Evolutionary conservation across 1,284 basidiomycete genomes (phyloP), one percentile per base, ranked within the genome.

Genomic region (Rhodotorula sp.): DNA sequence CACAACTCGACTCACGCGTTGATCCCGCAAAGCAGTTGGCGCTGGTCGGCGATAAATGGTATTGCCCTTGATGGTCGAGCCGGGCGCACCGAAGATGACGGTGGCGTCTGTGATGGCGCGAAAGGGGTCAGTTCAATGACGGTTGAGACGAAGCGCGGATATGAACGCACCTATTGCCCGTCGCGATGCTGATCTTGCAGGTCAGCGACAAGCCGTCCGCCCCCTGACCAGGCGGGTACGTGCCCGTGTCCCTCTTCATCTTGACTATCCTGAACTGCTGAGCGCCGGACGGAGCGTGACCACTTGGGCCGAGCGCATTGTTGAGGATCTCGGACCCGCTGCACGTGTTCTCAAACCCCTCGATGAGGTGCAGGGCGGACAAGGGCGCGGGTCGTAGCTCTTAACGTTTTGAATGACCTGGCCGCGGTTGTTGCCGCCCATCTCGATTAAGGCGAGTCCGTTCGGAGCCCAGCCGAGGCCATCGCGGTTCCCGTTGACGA

Each of bases 131-230:
- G 24, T 8, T n/a, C 50, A 15, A 5, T 4, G 4, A 26, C 40
- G 34, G 24, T 3, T 1, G 22, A 40, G 22, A 22, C 15, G 20
- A 20, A 26, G 22, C 52, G 18, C 6, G 52, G 52, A 31, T 8
- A 18, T 26, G 16, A 13, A 30, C 52, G 52, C 9, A 28, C 57
- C 86, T 83, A 78, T 93, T 93, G 74, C 89, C 87, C 65, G 85
- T 85, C 31, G 92, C 84, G 54, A 86, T 72, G 69, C 85, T 84
- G 76, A 87, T 86, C 66, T 80, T 81, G 79, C 91, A 93, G 63
- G 86, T 86, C 62, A 92, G 78, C 70, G 88, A 90, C 76, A 92
- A 89, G 4, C 90, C 91, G 76, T 93, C 91, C 4, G 91, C 89
- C 91, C 90, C 92, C 48, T 65, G 52, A 10, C 64, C 64, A n/a